phyloP scores from a whole-genome alignment of 805 yeast species.

The Candida boleticola region DNA sequence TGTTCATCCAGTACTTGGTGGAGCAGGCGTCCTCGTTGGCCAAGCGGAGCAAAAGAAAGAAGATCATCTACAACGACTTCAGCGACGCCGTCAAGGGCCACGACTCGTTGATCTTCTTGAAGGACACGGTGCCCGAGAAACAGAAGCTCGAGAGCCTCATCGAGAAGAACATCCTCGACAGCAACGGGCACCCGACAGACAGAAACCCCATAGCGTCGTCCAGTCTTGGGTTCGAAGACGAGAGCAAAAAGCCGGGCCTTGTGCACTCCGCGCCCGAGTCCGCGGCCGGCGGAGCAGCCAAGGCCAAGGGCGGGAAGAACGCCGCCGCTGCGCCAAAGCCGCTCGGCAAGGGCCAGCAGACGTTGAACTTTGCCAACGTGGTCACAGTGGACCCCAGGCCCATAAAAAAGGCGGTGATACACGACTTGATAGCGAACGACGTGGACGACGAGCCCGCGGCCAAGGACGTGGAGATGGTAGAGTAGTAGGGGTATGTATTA shows the following conservation, averaged over 20 bases:
- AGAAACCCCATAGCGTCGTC: slow-evolving; percentile 7
- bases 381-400: slow-evolving; percentile 6
- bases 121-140: slow-evolving; percentile 66
- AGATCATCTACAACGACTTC: slow-evolving; percentile 68
- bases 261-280: slow-evolving; percentile 4
- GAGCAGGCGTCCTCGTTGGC: slow-evolving; percentile 70
- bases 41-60: slow-evolving; percentile 63
- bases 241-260: slow-evolving; percentile 1
- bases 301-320: slow-evolving; percentile 9
- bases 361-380: slow-evolving; percentile 17
- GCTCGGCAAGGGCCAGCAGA: slow-evolving; percentile 40
- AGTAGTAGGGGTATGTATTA: too few relatives aligned
- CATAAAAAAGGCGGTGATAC: slow-evolving; percentile 32
- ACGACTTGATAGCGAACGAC: slow-evolving; percentile 28
- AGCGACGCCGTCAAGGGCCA: slow-evolving; percentile 58
- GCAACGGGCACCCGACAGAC: slow-evolving; percentile 9
- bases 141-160: slow-evolving; percentile 49
- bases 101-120: slow-evolving; percentile 61
- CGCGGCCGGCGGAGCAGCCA: not conserved
- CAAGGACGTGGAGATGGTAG: slow-evolving; percentile 12
- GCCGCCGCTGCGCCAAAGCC: slow-evolving; percentile 7
- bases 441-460: slow-evolving; percentile 9
- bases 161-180: slow-evolving; percentile 36
- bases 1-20: slow-evolving; percentile 65
- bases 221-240: slow-evolving; percentile 9